Conservation (phyloP, 2,329 filamentous ascomycete species). For the Fusarium sp. region DNA sequence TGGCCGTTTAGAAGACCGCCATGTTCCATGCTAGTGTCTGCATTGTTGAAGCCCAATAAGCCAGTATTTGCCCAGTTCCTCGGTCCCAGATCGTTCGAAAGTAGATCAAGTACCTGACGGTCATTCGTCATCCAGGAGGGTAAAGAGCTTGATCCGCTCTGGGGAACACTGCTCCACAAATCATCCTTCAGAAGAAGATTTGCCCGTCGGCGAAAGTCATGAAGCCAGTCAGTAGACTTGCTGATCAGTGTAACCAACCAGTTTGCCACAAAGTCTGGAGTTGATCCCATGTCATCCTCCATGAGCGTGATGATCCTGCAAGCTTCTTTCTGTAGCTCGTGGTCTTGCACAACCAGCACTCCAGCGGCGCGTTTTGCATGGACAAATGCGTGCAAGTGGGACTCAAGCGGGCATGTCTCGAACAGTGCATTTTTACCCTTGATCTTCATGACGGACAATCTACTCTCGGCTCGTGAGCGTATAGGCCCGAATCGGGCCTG, state of each 20-base stretch:
- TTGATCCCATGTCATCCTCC: slow-evolving; percentile 25
- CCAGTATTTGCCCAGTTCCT: neutral
- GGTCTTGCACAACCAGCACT: neutral
- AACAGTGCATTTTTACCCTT: slow-evolving; percentile 32
- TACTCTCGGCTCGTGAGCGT: slow-evolving; percentile 22
- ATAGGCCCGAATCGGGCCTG: slow-evolving; percentile 28
- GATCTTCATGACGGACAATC: slow-evolving; percentile 15
- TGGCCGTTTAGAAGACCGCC: neutral
- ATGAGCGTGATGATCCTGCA: slow-evolving; percentile 20
- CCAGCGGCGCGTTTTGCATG: neutral
- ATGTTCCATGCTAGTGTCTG: neutral
- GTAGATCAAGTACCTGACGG: neutral
- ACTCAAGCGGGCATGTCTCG: slow-evolving; percentile 25
- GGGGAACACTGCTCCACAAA: neutral
- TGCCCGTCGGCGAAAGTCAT: slow-evolving; percentile 16
- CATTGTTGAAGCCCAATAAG: too few species aligned
- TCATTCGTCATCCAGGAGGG: neutral
- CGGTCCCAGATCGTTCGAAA: neutral
- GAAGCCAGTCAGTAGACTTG: slow-evolving; percentile 20
- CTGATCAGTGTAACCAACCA: slow-evolving; percentile 21
- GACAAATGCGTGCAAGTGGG: slow-evolving; percentile 21
- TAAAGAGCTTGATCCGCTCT: neutral
- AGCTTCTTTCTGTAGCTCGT: slow-evolving; percentile 22
- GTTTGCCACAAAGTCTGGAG: slow-evolving; percentile 31
- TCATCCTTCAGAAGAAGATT: neutral